These are phyloP conservation scores for Entomophthora muscae DNA, from an alignment of 371 early-diverging fungal species.

Conservation along the genomic window DNA sequence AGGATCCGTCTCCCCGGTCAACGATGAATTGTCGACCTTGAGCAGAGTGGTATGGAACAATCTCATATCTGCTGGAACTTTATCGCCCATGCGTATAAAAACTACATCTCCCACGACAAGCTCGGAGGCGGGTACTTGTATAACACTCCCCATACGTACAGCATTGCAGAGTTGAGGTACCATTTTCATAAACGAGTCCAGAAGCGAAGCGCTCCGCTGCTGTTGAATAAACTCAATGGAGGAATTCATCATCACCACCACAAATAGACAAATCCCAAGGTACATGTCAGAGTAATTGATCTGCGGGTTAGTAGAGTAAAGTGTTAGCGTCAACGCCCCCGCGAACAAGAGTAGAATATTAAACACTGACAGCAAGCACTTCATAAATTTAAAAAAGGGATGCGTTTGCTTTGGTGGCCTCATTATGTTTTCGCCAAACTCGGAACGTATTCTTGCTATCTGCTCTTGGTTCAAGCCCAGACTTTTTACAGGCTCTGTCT, in stretches of 20 bases:
- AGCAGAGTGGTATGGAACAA: slow-evolving; percentile 33
- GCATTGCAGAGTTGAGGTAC: slow-evolving; percentile 64
- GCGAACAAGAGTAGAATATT: slow-evolving; percentile 70
- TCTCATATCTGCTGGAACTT: slow-evolving; percentile 48
- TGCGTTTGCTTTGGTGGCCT: slow-evolving; percentile 73
- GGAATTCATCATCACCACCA: slow-evolving; percentile 75
- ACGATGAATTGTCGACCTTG: slow-evolving; percentile 40
- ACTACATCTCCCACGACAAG: slow-evolving; percentile 37
- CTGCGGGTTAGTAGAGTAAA: slow-evolving; percentile 47
- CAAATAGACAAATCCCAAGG: slow-evolving; percentile 71
- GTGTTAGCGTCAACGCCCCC: slow-evolving; percentile 58
- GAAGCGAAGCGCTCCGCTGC: slow-evolving; percentile 60
- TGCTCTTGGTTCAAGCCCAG: slow-evolving; percentile 38
- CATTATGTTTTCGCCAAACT: too few species aligned
- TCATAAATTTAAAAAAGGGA: slow-evolving; percentile 45
- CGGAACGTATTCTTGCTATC: too few species aligned
- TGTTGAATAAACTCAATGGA: slow-evolving; percentile 81
- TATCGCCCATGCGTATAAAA: too few species aligned
- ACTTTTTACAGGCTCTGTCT: slow-evolving; percentile 36
- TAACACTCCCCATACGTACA: not conserved
- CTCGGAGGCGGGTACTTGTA: not conserved
- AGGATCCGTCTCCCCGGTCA: slow-evolving; percentile 47
- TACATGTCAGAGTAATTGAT: slow-evolving; percentile 57
- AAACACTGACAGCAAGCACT: slow-evolving; percentile 55
- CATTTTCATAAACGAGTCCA: slow-evolving; percentile 76